Conservation (phyloP, 805 yeast genomes). For the Tetrapisispora pingtungensis region DNA sequence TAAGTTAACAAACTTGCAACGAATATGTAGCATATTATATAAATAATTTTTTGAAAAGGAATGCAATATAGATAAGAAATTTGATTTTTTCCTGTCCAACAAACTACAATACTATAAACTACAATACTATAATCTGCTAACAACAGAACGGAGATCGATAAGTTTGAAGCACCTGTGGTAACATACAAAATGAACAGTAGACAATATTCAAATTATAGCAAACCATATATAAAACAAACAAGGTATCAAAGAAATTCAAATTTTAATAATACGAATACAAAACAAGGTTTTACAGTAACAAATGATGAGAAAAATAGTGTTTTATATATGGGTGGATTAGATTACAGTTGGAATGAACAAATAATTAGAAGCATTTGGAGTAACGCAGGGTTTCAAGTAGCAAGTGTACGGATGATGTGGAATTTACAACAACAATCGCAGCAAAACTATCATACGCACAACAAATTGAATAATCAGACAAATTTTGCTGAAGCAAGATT, state of each 20-base stretch:
- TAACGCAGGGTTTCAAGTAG: constrained; percentile 47
- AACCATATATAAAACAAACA: not conserved
- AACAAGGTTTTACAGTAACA: not conserved
- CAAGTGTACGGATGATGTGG: constrained; percentile 59
- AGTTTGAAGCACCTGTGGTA: too few species aligned
- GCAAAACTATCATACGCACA: constrained; percentile 22
- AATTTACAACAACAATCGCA: constrained; percentile 32
- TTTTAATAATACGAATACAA: not conserved
- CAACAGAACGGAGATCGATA: too few species aligned
- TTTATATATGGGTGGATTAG: constrained; percentile 87
- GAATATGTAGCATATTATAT: too few species aligned
- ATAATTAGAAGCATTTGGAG: constrained; percentile 62
- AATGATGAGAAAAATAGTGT: constrained; percentile 13
- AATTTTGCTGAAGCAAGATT: too few species aligned
- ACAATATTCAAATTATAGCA: not conserved
- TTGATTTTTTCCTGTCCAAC: too few species aligned
- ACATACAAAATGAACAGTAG: not conserved
- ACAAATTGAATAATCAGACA: too few species aligned
- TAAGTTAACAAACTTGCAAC: too few species aligned
- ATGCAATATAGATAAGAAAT: too few species aligned
- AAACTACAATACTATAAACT: too few species aligned
- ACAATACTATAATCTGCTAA: too few species aligned
- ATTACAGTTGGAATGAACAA: constrained; percentile 72
- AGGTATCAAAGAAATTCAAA: not conserved
- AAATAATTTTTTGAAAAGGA: too few species aligned